These are phyloP conservation scores for Papilionanthe hybrid DNA, from an alignment of 116 monocot genomes.

Conservation along the genomic window DNA sequence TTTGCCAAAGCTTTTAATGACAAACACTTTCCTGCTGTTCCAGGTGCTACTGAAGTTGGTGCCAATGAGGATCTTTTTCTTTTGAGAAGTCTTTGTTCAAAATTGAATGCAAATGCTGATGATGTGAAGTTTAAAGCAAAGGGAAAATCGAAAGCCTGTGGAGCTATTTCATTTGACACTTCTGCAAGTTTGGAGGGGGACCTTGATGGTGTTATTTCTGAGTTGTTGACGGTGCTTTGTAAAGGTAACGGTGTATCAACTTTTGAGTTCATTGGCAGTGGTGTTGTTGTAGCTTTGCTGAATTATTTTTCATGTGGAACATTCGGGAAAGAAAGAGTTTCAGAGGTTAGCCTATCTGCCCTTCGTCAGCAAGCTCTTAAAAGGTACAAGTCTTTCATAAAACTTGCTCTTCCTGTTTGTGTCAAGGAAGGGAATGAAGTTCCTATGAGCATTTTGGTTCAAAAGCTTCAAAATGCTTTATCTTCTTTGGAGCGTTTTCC, in stretches of 20 bases:
- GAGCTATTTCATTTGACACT: conserved; percentile 38
- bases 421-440: conserved; percentile 32
- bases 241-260: conserved; percentile 94
- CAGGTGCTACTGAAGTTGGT: conserved; percentile 56
- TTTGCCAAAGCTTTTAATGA: conserved; percentile 78
- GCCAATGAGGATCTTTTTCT: conserved; percentile 71
- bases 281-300: conserved; percentile 73
- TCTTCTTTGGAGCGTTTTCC: conserved; percentile 92
- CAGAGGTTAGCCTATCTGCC: conserved; percentile 54
- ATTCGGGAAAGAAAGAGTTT: conserved; percentile 68
- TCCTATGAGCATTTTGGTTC: conserved; percentile 73
- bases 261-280: conserved; percentile 98
- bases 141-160: conserved; percentile 68
- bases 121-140: conserved; percentile 53
- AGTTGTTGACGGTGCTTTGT: conserved; percentile 68
- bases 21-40: conserved; percentile 51
- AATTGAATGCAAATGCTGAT: conserved; percentile 54
- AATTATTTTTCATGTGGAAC: conserved; percentile 92
- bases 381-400: conserved; percentile 76
- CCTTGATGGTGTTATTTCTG: conserved; percentile 42
- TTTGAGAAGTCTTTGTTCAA: conserved; percentile 74
- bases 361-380: conserved; percentile 67
- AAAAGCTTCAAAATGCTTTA: conserved; percentile 89
- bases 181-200: conserved; percentile 57
- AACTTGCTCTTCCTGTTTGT: conserved; percentile 47